Evolutionary conservation across 2,329 filamentous ascomycete genomes (phyloP), one percentile per base, ranked within the genome.

Genomic region (Hymenoscyphus albidus): DNA sequence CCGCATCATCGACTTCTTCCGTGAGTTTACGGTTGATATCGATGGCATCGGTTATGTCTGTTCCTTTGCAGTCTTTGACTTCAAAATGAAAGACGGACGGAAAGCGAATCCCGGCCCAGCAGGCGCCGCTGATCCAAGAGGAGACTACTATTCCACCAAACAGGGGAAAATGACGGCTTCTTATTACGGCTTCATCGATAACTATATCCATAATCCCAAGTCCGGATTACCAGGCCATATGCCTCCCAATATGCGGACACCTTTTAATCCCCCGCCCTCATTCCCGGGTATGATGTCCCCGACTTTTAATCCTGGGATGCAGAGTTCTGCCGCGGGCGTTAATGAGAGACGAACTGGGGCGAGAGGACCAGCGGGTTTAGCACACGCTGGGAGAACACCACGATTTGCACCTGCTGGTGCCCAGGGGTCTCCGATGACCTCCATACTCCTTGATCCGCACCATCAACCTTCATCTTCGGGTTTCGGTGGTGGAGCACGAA

Each of bases 131-230:
- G 78, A 93, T 74, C 84, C 93, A 10, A 87, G 95, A 12, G 91
- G 95, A 65, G 93, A 97, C 71, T 98, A 98, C 76, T 98, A 95
- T 74, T 88, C 92, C 27, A 92, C 93, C 10, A 97, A 97, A 74
- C 93, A 99, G 73, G 92, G 93, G 68, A 99, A 99, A 79, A 97
- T 99, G 92, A 89, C 95, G n/a, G 91, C 93, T 16, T 98, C 94
- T 0, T 95, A 97, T 75, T 93, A 95, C 73, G 93, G 93, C 1
- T 99, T 99, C 76, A 81, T 97, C 65, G 93, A 97, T 74, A 93
- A 96, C 70, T 99, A 99, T 72, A 86, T 89, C 14, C 85, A 88
- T 59, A 91, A 92, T 71, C 87, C 88, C 3, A 88, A 87, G 75
- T 86, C 85, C 6, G 88, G 87, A 1, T 83, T 88, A 22, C 84